A percentile compares a stretch with the other conserved stretches of the same genome.
phyloP scores from a whole-genome alignment of 805 yeast genomes.

The Diddensiella transvaalensis region DNA sequence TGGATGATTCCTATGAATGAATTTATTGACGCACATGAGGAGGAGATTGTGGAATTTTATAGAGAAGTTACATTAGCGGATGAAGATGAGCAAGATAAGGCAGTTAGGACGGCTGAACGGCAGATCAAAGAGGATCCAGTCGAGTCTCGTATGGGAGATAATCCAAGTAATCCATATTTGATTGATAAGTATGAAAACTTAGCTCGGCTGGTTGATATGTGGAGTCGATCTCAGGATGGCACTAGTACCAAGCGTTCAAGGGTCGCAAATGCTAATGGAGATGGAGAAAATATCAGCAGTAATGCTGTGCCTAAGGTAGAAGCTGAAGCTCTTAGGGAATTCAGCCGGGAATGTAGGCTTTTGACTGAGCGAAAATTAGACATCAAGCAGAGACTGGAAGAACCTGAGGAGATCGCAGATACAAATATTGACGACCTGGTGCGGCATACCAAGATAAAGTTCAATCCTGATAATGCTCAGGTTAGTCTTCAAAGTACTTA shows the following conservation, averaged over 20 bases:
- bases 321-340: not conserved
- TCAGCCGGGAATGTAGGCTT: conserved; percentile 1
- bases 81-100: conserved; percentile 10
- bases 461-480: conserved; percentile 8
- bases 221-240: conserved; percentile 15
- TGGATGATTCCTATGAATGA: conserved; percentile 67
- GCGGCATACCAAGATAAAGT: conserved; percentile 6
- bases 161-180: conserved; percentile 34
- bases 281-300: not conserved
- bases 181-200: conserved; percentile 33
- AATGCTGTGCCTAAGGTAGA: not conserved
- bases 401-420: conserved; percentile 7
- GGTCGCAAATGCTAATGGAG: not conserved
- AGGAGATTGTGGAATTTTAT: conserved; percentile 63
- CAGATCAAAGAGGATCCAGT: conserved; percentile 25
- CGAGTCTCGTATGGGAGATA: conserved; percentile 27
- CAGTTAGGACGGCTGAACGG: conserved; percentile 16
- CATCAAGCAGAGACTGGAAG: conserved; percentile 3
- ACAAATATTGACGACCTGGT: conserved; percentile 7
- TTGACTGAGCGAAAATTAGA: not conserved
- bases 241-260: not conserved
- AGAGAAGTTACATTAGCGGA: conserved; percentile 52
- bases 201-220: conserved; percentile 31
- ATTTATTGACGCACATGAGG: conserved; percentile 56
- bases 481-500: conserved; percentile 5